phyloP scores from a whole-genome alignment of 106 monocot species.

The Dendrobium chrysotoxum region DNA sequence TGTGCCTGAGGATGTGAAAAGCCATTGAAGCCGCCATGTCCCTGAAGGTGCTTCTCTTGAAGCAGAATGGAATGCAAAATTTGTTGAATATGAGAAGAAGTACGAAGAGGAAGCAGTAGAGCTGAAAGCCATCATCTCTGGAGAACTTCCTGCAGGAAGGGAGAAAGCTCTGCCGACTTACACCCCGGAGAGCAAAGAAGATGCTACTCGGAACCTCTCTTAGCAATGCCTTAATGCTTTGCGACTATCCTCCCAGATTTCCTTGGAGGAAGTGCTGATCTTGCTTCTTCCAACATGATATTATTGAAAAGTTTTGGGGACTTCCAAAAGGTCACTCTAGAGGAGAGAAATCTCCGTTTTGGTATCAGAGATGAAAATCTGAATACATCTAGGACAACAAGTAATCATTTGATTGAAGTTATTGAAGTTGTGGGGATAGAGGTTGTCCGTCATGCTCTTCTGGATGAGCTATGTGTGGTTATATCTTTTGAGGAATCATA shows the following conservation, averaged over 20 bases:
- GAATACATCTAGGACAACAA: constrained; percentile 83
- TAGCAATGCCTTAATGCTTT: constrained; percentile 72
- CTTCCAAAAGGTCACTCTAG: constrained; percentile 74
- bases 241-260: constrained; percentile 63
- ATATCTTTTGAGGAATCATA: constrained; percentile 99
- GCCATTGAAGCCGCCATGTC: constrained; percentile 66
- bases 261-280: constrained; percentile 74
- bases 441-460: constrained; percentile 77
- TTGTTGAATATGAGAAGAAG: too few relatives aligned
- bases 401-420: constrained; percentile 97
- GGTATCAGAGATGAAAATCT: constrained; percentile 90
- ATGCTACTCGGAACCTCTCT: constrained; percentile 80
- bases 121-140: constrained; percentile 49
- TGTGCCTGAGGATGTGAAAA: constrained; percentile 86
- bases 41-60: constrained; percentile 55
- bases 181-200: constrained; percentile 53
- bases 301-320: constrained; percentile 65
- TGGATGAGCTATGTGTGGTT: constrained; percentile 92
- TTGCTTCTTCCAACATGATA: constrained; percentile 87
- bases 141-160: constrained; percentile 62
- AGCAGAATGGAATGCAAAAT: constrained; percentile 62
- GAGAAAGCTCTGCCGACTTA: constrained; percentile 55
- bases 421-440: constrained; percentile 98
- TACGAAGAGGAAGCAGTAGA: constrained; percentile 64
- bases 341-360: too few relatives aligned